Base-by-base conservation (phyloP, 106 monocot genomes). In the Allium sativum region DNA sequence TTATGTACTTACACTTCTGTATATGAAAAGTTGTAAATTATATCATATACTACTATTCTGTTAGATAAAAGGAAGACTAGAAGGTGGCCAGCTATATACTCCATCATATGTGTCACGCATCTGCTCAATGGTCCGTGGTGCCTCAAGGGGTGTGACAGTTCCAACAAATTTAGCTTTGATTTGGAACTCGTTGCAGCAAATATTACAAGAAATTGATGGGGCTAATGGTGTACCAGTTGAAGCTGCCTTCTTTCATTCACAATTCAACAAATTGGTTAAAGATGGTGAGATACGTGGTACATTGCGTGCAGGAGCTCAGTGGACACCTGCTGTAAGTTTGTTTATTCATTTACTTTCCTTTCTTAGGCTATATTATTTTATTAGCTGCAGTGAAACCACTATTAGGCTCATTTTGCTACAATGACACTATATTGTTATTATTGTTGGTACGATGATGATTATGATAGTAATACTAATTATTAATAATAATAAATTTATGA, bases 11-110 rank as follows among this genome's bases (percentile, higher is more conserved):
- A 31, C 31, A 31, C 31, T 31, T 31, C 5, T 1, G 31, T 31
- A 0, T 31, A 31, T 31, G 31, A 31, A 31, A 31, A 31, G 2
- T 31, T 43, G n/a, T 5, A 59, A 42, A 15, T 16, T 43, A 3
- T 44, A 42, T 14, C 45, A 44, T 61, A 10, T 61, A 10, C 44
- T 44, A 12, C 10, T 61, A 10, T 18, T 16, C 14, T 63, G 12
- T 63, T 74, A 95, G 95, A 79, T 95, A 53, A 84, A 87, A 78
- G 95, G 90, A 58, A 81, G 87, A 69, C 64, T 95, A 50, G 95
- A 95, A 84, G 84, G 90, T 68, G 95, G 90, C 41, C 95, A 95
- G 55, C 56, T 95, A 56, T 95, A 90, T 50, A 95, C 95, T 43
- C 95, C 95, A 56, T 86, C 87, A 48, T 90, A 90, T 77, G 77